These are phyloP conservation scores for Sugiyamaella japonica DNA, from an alignment of 1,139 yeast genomes.

Conservation along the genomic window DNA sequence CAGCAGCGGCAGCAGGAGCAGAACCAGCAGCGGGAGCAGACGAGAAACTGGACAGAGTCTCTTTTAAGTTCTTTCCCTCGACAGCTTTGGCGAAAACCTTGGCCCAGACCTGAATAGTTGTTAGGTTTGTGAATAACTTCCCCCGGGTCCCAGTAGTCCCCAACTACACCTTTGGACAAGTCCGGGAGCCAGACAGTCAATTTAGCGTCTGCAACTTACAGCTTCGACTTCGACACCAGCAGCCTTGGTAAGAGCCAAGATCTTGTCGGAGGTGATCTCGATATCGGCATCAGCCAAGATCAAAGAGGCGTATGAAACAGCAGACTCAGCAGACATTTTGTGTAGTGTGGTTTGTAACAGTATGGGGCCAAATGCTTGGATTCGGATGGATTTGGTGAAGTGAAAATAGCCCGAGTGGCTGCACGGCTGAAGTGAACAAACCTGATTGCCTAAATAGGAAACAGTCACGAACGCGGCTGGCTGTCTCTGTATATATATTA, in stretches of 20 bases:
- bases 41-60: conserved; percentile 78
- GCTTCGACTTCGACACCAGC: conserved; percentile 68
- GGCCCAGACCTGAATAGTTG: conserved; percentile 69
- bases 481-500: too few relatives aligned
- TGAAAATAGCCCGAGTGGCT: conserved; percentile 12
- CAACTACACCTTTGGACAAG: not conserved
- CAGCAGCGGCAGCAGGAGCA: conserved; percentile 61
- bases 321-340: conserved; percentile 41
- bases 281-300: conserved; percentile 97
- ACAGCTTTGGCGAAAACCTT: conserved; percentile 95
- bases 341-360: conserved; percentile 7
- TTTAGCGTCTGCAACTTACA: conserved; percentile 58
- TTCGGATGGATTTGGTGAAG: conserved; percentile 5
- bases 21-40: conserved; percentile 60
- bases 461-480: conserved; percentile 3
- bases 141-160: not conserved
- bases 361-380: not conserved
- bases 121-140: conserved; percentile 12
- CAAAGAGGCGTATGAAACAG: conserved; percentile 70
- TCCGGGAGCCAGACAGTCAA: too few relatives aligned
- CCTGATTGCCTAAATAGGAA: conserved; percentile 13
- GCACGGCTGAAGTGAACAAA: conserved; percentile 3
- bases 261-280: conserved; percentile 92
- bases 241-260: conserved; percentile 78
- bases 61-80: conserved; percentile 95